Conservation (phyloP, 2,329 filamentous ascomycete species). For the Neofusicoccum umdonicola region DNA sequence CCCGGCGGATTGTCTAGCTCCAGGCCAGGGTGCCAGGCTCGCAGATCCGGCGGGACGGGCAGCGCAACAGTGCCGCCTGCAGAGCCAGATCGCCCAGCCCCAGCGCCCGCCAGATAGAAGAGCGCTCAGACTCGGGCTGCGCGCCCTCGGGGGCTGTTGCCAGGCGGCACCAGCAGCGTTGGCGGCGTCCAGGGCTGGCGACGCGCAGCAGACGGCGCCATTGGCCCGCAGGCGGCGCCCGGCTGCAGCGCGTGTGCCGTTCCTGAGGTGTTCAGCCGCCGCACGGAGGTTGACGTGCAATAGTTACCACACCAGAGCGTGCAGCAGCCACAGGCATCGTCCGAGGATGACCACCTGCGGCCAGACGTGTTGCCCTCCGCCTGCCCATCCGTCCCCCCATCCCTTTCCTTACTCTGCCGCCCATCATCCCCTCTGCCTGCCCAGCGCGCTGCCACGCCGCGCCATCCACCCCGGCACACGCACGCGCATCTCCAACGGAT, state of each 20-base stretch:
- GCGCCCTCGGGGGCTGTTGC: background rate
- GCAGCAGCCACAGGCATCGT: slow-evolving; percentile 20
- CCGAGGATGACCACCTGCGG: slow-evolving; percentile 7
- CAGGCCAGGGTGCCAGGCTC: too few relatives aligned
- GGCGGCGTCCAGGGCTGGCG: background rate
- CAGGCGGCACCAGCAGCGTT: background rate
- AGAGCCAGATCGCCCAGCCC: slow-evolving; percentile 3
- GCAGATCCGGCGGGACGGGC: slow-evolving; percentile 3
- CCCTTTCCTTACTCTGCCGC: slow-evolving; percentile 8
- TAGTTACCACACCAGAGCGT: slow-evolving; percentile 21
- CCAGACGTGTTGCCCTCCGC: slow-evolving; percentile 2
- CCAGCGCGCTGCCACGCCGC: background rate
- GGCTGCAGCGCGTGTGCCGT: slow-evolving; percentile 12
- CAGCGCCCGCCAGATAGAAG: background rate
- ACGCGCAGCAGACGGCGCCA: background rate
- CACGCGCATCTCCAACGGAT: slow-evolving; percentile 13
- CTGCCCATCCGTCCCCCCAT: slow-evolving; percentile 15
- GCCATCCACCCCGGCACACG: slow-evolving; percentile 1
- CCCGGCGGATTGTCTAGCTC: background rate
- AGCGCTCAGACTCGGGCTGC: background rate
- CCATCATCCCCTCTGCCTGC: background rate
- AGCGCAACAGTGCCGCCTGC: slow-evolving; percentile 11
- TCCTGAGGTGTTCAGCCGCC: slow-evolving; percentile 9
- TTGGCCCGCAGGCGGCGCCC: background rate
- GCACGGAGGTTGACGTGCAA: slow-evolving; percentile 18